These are phyloP conservation scores for Cutaneotrichosporon sp. DNA, from an alignment of 1,284 basidiomycete species.

Conservation along the genomic window DNA sequence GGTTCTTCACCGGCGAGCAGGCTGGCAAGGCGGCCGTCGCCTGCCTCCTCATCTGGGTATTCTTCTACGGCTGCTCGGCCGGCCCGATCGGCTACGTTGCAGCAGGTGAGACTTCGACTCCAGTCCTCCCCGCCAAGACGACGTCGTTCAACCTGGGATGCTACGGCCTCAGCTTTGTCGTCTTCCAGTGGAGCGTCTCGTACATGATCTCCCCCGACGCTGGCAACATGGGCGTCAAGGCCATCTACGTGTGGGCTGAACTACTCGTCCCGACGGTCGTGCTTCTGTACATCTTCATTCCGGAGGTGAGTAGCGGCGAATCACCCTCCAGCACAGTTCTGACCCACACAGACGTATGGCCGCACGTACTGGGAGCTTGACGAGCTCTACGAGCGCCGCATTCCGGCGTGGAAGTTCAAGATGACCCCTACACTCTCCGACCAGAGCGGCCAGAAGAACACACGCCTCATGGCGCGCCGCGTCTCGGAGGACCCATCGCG, in stretches of 20 bases:
- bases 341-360: constrained; percentile 46
- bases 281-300: background rate
- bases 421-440: background rate
- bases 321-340: too few species aligned
- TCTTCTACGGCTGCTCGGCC: constrained; percentile 24
- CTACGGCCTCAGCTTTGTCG: constrained; percentile 12
- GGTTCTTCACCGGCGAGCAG: constrained; percentile 4
- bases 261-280: background rate
- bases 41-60: constrained; percentile 27
- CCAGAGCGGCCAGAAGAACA: background rate
- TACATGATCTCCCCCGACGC: constrained; percentile 22
- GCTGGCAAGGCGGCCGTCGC: constrained; percentile 26
- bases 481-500: too few species aligned
- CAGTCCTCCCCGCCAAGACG: constrained; percentile 26
- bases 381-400: constrained; percentile 31
- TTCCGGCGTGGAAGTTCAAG: constrained; percentile 13
- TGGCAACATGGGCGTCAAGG: background rate
- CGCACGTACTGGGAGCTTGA: constrained; percentile 33
- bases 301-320: constrained; percentile 19
- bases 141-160: constrained; percentile 23
- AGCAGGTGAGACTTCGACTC: constrained; percentile 28
- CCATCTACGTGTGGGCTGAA: background rate
- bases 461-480: too few species aligned
- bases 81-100: constrained; percentile 30
- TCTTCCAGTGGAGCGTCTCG: constrained; percentile 30